These are phyloP conservation scores for Cenchrus fungigraminus DNA, from an alignment of 176 grass and related monocot species.

Conservation along the genomic window DNA sequence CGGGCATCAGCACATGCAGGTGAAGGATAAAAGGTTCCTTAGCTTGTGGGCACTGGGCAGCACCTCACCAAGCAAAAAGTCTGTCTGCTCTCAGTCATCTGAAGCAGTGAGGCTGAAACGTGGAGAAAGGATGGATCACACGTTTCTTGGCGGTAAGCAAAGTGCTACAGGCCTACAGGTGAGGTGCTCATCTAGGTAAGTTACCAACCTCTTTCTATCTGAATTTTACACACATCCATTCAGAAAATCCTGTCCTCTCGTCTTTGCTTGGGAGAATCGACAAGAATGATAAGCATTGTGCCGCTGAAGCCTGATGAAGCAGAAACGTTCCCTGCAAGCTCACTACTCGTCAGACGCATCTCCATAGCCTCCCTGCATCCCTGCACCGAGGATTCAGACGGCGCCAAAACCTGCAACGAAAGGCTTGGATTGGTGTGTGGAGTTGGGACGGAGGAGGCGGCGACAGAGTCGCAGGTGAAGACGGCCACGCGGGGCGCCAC, in stretches of 20 bases:
- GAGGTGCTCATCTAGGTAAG: not conserved
- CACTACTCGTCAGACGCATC: not conserved
- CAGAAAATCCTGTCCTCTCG: not conserved
- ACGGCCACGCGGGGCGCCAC: not conserved
- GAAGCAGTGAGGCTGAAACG: not conserved
- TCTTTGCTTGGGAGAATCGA: not conserved
- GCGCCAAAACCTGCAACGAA: not conserved
- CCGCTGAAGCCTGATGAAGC: not conserved
- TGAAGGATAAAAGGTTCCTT: not conserved
- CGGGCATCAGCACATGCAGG: not conserved
- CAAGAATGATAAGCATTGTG: not conserved
- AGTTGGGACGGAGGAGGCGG: not conserved
- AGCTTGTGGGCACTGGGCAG: not conserved
- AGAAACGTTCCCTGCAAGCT: not conserved
- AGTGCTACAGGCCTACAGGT: not conserved
- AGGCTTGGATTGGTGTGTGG: not conserved
- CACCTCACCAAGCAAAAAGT: not conserved
- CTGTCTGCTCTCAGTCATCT: not conserved
- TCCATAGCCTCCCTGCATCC: not conserved
- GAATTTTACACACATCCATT: not conserved
- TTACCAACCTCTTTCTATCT: not conserved
- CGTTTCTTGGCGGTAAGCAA: not conserved
- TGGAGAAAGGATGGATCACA: slow-evolving; percentile 24
- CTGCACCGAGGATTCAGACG: not conserved
- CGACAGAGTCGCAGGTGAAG: not conserved